Evolutionary conservation across 2,329 filamentous ascomycete genomes (phyloP), one percentile per base, ranked within the genome.

Genomic region (Xylariaceae sp.): DNA sequence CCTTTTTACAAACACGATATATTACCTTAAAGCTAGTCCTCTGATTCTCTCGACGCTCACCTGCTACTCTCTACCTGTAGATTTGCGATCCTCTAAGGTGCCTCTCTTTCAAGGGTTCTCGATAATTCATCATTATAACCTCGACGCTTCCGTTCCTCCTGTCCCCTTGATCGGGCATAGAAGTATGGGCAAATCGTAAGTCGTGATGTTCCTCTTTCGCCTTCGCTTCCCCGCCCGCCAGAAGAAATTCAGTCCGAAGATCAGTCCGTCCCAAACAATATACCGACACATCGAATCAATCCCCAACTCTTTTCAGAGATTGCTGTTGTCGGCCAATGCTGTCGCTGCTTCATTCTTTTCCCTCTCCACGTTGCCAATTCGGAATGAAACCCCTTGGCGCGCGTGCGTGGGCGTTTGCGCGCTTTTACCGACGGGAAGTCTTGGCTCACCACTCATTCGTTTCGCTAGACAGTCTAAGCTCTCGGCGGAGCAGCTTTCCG

Each of bases 401-500:
- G 55, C 55, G 54, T 51, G 11, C 13, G 10, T 50, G 48, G 9
- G 48, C 18, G 18, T 18, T 18, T 49, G 47, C 11, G 23, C 47
- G 47, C 47, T n/a, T n/a, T 7, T 30, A 10, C n/a, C 23, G 17
- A 35, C 53, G 18, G 48, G 49, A 54, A 51, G 55, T 57, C 10
- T 15, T 2, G 51, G 44, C 59, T 66, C 37, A 65, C 55, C 23
- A 13, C 11, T 51, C 15, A 17, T 55, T 35, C 41, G 49, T 61
- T 13, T 52, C 44, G 39, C 53, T 15, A 99, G 94, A 78, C 94
- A 97, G 82, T 97, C 93, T 70, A 99, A 97, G 82, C 88, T 99
- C 74, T 96, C 92, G 60, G 90, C 94, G 75, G 89, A 96, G 76
- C 92, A 99, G 83, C 89, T 99, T 73, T 85, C 84, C 67, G 94